A percentile compares a stretch with the other conserved stretches of the same genome.
These are phyloP conservation scores for Candida pseudoglaebosa DNA, from an alignment of 805 yeast species.

Conservation along the genomic window DNA sequence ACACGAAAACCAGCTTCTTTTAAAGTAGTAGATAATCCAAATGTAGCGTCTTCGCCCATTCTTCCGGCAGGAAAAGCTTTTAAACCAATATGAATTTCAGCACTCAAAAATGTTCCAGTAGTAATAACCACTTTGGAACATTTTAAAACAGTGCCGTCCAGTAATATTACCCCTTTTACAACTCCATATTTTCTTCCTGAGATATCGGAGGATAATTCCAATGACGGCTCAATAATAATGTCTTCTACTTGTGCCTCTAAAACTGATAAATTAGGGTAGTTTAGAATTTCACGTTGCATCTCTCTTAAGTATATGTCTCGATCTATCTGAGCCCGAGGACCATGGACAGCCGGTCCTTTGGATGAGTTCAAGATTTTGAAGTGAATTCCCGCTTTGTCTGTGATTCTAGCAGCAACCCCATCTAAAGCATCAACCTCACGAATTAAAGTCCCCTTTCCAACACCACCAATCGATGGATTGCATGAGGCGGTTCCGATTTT, in stretches of 20 bases:
- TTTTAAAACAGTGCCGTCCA: conserved; percentile 56
- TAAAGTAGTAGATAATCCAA: conserved; percentile 80
- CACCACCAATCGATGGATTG: conserved; percentile 97
- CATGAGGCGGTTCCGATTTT: conserved; percentile 95
- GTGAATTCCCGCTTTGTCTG: conserved; percentile 90
- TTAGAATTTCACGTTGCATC: conserved; percentile 66
- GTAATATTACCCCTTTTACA: conserved; percentile 70
- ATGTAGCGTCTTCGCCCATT: conserved; percentile 87
- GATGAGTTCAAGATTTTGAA: conserved; percentile 82
- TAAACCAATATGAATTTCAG: conserved; percentile 90
- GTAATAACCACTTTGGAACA: conserved; percentile 78
- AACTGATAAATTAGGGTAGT: conserved; percentile 55
- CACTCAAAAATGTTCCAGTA: conserved; percentile 93
- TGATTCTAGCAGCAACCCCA: conserved; percentile 83
- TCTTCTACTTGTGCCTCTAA: conserved; percentile 81
- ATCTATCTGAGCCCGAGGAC: conserved; percentile 96
- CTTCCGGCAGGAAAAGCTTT: conserved; percentile 84
- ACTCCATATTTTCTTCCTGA: conserved; percentile 41
- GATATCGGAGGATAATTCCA: conserved; percentile 16
- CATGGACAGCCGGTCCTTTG: conserved; percentile 97
- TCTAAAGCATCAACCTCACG: conserved; percentile 95
- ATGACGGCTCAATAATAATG: conserved; percentile 53
- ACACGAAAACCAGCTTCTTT: conserved; percentile 71
- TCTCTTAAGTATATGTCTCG: conserved; percentile 69
- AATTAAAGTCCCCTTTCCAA: conserved; percentile 91